Percentiles rank a stretch among this genome's conserved stretches.
phyloP scores from a whole-genome alignment of 176 grass and related monocot species.

The Phoenix dactylifera region DNA sequence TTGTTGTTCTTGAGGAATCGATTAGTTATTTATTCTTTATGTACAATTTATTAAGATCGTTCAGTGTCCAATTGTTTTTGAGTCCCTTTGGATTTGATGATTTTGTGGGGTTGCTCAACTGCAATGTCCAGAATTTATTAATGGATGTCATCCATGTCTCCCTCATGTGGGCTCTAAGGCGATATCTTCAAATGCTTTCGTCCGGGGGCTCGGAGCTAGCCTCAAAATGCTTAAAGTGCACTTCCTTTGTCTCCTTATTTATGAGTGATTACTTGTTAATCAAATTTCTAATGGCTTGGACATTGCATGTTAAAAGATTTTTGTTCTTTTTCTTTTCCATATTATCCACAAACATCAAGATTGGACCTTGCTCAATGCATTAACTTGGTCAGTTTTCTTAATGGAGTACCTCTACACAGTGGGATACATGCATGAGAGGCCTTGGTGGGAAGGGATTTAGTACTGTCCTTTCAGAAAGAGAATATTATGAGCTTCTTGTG shows the following conservation, averaged over 20 bases:
- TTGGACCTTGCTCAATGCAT: conserved; percentile 69
- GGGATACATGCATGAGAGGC: conserved; percentile 45
- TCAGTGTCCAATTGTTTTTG: conserved; percentile 81
- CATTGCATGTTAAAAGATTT: too few species aligned
- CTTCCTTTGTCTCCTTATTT: not conserved
- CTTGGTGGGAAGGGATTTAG: conserved; percentile 41
- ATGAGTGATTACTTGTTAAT: too few species aligned
- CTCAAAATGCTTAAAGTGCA: conserved; percentile 67
- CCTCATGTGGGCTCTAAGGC: conserved; percentile 49
- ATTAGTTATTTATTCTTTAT: conserved; percentile 75
- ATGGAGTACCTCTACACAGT: conserved; percentile 68
- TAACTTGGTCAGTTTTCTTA: conserved; percentile 88
- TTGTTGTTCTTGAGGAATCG: conserved; percentile 60
- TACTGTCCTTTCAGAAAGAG: conserved; percentile 30
- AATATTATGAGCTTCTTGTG: conserved; percentile 73
- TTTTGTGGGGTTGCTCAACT: conserved; percentile 73
- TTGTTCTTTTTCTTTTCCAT: not conserved
- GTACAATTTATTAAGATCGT: conserved; percentile 82
- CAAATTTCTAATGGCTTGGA: too few species aligned
- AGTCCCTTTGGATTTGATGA: too few species aligned
- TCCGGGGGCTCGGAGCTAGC: conserved; percentile 51
- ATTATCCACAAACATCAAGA: conserved; percentile 48
- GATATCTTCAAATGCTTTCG: conserved; percentile 58
- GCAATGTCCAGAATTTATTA: conserved; percentile 59
- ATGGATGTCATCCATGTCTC: conserved; percentile 81